These are phyloP conservation scores for Nicotiana undulata DNA, from an alignment of 257 asterid genomes.

Conservation along the genomic window DNA sequence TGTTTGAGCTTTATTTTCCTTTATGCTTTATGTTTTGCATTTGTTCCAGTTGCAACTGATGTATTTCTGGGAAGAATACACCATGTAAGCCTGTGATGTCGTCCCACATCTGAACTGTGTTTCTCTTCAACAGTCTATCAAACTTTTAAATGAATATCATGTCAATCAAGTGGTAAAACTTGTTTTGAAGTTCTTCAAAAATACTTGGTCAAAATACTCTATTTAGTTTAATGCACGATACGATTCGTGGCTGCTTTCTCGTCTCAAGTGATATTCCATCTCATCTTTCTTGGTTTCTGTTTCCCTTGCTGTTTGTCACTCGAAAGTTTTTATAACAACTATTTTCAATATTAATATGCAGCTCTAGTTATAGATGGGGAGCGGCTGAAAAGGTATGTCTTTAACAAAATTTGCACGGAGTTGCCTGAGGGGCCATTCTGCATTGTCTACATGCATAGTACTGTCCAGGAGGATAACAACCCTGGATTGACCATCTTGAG, in stretches of 20 bases:
- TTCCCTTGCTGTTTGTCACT: not conserved
- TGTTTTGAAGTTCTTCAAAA: not conserved
- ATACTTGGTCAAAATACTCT: not conserved
- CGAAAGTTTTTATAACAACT: not conserved
- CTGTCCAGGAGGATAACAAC: conserved; percentile 77
- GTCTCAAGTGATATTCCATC: not conserved
- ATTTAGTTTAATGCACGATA: not conserved
- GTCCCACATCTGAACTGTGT: not conserved
- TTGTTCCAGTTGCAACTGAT: not conserved
- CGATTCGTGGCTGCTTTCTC: not conserved
- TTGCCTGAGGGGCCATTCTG: conserved; percentile 78
- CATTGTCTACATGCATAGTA: conserved; percentile 79
- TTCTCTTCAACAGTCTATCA: not conserved
- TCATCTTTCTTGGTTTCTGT: not conserved
- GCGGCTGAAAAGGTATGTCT: conserved; percentile 66
- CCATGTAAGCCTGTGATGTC: not conserved
- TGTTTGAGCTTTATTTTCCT: not conserved
- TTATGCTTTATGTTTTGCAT: not conserved
- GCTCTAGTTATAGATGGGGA: conserved; percentile 73
- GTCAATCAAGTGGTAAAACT: not conserved
- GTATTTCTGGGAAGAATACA: not conserved
- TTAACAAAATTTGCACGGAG: conserved; percentile 55
- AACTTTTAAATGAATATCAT: not conserved
- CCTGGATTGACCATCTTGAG: conserved; percentile 84
- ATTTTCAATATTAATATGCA: conserved; percentile 12